A percentile compares a stretch with the other conserved stretches of the same genome.
Evolutionary conservation across 108 stramenopile genomes (phyloP).

Genomic region (Stephanodiscus triporus): DNA sequence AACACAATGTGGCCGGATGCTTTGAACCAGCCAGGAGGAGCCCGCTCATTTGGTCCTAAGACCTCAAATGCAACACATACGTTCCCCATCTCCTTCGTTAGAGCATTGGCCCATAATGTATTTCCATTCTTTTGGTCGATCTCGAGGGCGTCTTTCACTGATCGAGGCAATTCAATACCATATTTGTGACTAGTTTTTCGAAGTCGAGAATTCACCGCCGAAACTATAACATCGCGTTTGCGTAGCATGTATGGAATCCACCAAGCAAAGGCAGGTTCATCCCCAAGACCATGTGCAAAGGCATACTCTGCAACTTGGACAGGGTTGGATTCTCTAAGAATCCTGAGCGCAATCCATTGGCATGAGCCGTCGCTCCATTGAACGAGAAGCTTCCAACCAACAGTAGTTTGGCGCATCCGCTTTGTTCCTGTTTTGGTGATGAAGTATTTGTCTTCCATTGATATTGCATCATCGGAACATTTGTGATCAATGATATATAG

Average conservation of each 20-base stretch:
- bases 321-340: too few species aligned
- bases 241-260: slow-evolving; percentile 2
- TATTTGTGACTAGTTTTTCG: too few species aligned
- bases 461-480: too few species aligned
- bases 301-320: too few species aligned
- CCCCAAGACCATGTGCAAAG: slow-evolving; percentile 6
- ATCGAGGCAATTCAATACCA: not conserved
- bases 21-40: slow-evolving; percentile 1
- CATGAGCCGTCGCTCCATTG: too few species aligned
- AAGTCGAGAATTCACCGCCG: too few species aligned
- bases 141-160: not conserved
- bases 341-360: too few species aligned
- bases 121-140: not conserved
- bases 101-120: not conserved
- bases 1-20: not conserved
- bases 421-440: too few species aligned
- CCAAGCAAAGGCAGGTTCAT: slow-evolving; percentile 10
- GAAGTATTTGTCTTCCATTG: too few species aligned
- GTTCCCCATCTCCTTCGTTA: not conserved
- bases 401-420: too few species aligned
- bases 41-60: not conserved
- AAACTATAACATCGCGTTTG: not conserved
- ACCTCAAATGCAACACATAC: not conserved
- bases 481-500: too few species aligned
- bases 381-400: too few species aligned